These are phyloP conservation scores for Excoecaria cochinchinensis DNA, from an alignment of 345 rosid species.

Conservation along the genomic window DNA sequence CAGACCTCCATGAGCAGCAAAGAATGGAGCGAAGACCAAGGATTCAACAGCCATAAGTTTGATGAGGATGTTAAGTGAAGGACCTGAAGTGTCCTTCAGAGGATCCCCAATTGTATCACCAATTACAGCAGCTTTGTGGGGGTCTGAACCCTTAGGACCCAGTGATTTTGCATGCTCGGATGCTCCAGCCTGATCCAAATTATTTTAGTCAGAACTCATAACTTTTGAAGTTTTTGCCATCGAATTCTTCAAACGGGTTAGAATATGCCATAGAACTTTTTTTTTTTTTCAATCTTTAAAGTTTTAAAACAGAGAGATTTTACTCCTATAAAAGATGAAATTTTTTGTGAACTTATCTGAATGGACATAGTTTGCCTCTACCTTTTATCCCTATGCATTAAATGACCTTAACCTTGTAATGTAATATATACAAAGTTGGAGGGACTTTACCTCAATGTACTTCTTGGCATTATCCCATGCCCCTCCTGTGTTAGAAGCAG, in stretches of 20 bases:
- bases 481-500: conserved; percentile 76
- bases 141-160: conserved; percentile 69
- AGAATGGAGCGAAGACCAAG: conserved; percentile 72
- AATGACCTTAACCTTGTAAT: background rate
- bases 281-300: too few relatives aligned
- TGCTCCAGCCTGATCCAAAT: conserved; percentile 44
- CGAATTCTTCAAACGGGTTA: too few relatives aligned
- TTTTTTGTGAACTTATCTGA: too few relatives aligned
- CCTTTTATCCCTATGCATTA: too few relatives aligned
- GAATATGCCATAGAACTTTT: too few relatives aligned
- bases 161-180: conserved; percentile 56
- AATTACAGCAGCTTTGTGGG: conserved; percentile 74
- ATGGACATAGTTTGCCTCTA: too few relatives aligned
- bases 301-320: too few relatives aligned
- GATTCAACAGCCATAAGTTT: conserved; percentile 83
- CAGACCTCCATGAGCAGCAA: conserved; percentile 60
- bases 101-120: conserved; percentile 79
- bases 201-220: background rate
- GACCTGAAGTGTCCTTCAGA: conserved; percentile 68
- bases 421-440: background rate
- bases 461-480: conserved; percentile 79
- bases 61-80: conserved; percentile 70
- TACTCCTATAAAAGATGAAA: too few relatives aligned
- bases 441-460: conserved; percentile 56
- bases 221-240: background rate